A percentile compares a stretch with the other conserved stretches of the same genome.
Conservation (phyloP, 2,329 filamentous ascomycete genomes). For the Diplodia sapinea region DNA sequence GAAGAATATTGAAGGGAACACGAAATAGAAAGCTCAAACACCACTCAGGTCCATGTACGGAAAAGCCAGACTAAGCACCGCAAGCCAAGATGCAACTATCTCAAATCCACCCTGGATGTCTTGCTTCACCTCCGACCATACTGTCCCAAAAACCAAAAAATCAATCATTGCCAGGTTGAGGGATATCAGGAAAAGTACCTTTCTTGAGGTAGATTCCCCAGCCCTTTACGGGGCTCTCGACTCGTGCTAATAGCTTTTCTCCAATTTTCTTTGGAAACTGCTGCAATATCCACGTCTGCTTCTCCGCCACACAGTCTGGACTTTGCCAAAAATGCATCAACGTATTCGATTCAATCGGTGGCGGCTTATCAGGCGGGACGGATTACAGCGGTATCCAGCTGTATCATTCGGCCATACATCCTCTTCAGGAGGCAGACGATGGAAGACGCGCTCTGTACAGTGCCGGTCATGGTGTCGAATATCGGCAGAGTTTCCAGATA, state of each 20-base stretch:
- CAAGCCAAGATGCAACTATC: background rate
- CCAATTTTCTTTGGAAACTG: background rate
- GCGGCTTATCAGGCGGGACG: background rate
- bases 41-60: background rate
- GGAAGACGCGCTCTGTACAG: background rate
- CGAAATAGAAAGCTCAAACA: background rate
- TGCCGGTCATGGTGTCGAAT: background rate
- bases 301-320: background rate
- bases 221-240: background rate
- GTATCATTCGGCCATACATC: background rate
- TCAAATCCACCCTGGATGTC: background rate
- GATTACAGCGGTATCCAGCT: background rate
- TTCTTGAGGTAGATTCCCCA: background rate
- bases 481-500: background rate
- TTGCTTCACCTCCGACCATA: background rate
- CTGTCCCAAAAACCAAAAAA: background rate
- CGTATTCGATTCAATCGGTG: background rate
- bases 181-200: background rate
- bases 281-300: background rate
- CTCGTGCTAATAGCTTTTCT: background rate
- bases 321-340: background rate
- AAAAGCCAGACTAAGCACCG: background rate
- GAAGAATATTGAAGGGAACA: background rate
- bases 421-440: background rate
- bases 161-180: background rate